phyloP scores from a whole-genome alignment of 1,139 yeast genomes.

The Meyerozyma sp. region DNA sequence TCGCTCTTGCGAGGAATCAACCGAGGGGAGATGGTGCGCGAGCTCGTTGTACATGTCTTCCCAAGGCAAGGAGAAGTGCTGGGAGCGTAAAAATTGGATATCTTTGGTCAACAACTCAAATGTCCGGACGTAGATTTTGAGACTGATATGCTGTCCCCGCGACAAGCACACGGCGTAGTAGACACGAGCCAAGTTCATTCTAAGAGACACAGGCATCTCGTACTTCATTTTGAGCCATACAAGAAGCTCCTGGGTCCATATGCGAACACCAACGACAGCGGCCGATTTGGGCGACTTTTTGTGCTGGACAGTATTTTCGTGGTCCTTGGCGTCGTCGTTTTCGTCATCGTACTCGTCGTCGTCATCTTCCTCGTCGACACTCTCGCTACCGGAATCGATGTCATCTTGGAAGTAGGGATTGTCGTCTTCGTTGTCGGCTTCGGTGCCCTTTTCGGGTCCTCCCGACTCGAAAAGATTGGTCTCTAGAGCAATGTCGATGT shows the following conservation, averaged over 20 bases:
- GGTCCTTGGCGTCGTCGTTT: constrained; percentile 37
- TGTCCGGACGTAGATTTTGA: constrained; percentile 60
- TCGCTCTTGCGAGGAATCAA: constrained; percentile 25
- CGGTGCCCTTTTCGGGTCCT: constrained; percentile 6
- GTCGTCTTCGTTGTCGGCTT: constrained; percentile 8
- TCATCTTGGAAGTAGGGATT: constrained; percentile 18
- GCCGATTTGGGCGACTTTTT: constrained; percentile 65
- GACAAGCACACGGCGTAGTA: constrained; percentile 70
- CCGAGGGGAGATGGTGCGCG: constrained; percentile 26
- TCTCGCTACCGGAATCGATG: constrained; percentile 30
- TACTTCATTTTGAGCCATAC: constrained; percentile 80
- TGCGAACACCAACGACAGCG: constrained; percentile 67
- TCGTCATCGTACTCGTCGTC: constrained; percentile 34
- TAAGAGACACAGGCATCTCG: constrained; percentile 65
- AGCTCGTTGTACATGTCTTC: constrained; percentile 38
- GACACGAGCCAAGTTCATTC: constrained; percentile 61
- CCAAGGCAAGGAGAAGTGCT: constrained; percentile 50
- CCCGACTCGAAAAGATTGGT: constrained; percentile 42
- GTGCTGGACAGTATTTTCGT: constrained; percentile 35
- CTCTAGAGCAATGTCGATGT: constrained; percentile 50
- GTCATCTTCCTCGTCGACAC: constrained; percentile 38
- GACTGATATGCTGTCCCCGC: constrained; percentile 66
- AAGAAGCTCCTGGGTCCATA: constrained; percentile 85
- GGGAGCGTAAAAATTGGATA: constrained; percentile 28
- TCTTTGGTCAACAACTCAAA: constrained; percentile 57